phyloP scores from a whole-genome alignment of 768 basidiomycete species.

The Lentinula raphanica region DNA sequence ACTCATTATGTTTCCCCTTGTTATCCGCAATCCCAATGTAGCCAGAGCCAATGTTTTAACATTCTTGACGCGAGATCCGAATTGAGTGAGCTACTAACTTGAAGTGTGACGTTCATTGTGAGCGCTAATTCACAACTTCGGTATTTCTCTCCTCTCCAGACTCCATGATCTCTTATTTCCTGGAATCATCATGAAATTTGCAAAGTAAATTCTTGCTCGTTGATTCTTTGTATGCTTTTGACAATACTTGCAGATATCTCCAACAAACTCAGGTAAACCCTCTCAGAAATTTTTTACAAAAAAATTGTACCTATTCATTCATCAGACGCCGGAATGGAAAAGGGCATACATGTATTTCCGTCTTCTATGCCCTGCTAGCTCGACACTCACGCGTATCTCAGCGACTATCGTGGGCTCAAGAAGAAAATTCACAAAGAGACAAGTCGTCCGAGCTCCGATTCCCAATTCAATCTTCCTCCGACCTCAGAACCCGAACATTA shows the following conservation, averaged over 20 bases:
- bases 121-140: neutral
- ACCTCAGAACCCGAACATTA: neutral
- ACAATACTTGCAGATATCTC: slow-evolving; percentile 44
- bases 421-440: slow-evolving; percentile 56
- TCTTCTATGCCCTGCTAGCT: neutral
- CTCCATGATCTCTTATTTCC: neutral
- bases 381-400: slow-evolving; percentile 19
- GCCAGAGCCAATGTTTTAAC: neutral
- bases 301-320: neutral
- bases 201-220: slow-evolving; percentile 31
- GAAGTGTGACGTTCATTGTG: neutral
- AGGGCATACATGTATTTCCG: slow-evolving; percentile 55
- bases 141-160: no score
- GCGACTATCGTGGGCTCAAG: slow-evolving; percentile 72
- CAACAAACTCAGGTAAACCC: slow-evolving; percentile 56
- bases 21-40: neutral
- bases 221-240: neutral
- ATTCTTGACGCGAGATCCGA: neutral
- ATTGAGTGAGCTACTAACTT: no score
- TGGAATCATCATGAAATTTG: slow-evolving; percentile 49
- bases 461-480: slow-evolving; percentile 14
- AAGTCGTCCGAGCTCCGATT: slow-evolving; percentile 25
- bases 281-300: neutral
- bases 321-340: slow-evolving; percentile 71
- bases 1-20: neutral